phyloP scores from a whole-genome alignment of 495 filamentous ascomycete species.

The Terfezia claveryi region DNA sequence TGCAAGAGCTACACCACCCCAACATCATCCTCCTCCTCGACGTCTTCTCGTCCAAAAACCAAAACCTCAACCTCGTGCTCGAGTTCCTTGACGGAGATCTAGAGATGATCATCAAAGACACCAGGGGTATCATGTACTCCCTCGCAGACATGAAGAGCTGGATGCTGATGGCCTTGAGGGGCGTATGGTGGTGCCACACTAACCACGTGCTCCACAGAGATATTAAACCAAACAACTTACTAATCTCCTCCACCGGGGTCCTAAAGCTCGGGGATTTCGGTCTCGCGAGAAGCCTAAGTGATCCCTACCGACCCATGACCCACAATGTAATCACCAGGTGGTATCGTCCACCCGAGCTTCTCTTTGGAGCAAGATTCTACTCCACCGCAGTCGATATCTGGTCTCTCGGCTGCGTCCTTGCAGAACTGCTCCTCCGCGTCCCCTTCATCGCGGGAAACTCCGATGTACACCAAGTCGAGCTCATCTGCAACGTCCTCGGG shows the following conservation, averaged over 20 bases:
- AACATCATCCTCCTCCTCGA: slow-evolving; percentile 83
- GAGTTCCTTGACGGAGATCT: slow-evolving; percentile 82
- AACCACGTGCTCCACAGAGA: slow-evolving; percentile 81
- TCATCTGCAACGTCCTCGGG: slow-evolving; percentile 68
- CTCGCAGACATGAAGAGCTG: slow-evolving; percentile 86
- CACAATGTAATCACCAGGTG: slow-evolving; percentile 88
- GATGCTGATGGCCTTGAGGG: slow-evolving; percentile 91
- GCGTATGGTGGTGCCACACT: slow-evolving; percentile 91
- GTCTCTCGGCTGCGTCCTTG: slow-evolving; percentile 85
- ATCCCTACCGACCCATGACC: slow-evolving; percentile 77
- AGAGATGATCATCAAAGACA: too few relatives aligned
- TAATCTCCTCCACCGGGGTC: slow-evolving; percentile 79
- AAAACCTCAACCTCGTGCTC: slow-evolving; percentile 77
- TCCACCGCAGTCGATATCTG: slow-evolving; percentile 80
- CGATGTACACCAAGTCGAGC: slow-evolving; percentile 56
- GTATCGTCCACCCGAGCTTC: slow-evolving; percentile 86
- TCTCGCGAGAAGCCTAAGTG: slow-evolving; percentile 67
- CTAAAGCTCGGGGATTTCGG: slow-evolving; percentile 97
- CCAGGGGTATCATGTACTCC: slow-evolving; percentile 44
- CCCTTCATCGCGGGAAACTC: slow-evolving; percentile 63
- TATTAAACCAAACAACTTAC: slow-evolving; percentile 96
- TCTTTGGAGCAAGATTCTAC: slow-evolving; percentile 77
- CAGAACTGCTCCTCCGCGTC: slow-evolving; percentile 62
- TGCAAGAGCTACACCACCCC: slow-evolving; percentile 86
- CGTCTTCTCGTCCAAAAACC: slow-evolving; percentile 81